A percentile compares a stretch with the other conserved stretches of the same genome.
Conservation (phyloP, 306 rosid species). For the Senna siamea region DNA sequence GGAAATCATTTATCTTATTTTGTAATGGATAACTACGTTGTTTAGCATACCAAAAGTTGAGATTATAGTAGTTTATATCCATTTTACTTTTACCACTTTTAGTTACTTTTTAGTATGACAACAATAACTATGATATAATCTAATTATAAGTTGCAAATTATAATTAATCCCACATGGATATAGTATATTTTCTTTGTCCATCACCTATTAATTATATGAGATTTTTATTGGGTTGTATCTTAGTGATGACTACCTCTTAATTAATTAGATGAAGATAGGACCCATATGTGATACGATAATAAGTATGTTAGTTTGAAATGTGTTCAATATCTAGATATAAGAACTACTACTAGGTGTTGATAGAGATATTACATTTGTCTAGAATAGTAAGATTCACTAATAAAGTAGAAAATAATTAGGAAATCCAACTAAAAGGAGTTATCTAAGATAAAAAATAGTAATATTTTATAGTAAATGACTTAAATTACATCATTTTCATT, state of each 20-base stretch:
- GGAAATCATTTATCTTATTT: slow-evolving; percentile 1
- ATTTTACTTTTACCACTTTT: background rate
- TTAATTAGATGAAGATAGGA: slow-evolving; percentile 30
- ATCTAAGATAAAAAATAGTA: too few species aligned
- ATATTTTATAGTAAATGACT: too few species aligned
- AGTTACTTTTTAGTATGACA: slow-evolving; percentile 2
- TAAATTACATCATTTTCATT: too few species aligned
- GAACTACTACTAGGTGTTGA: slow-evolving; percentile 5
- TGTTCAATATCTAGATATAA: background rate
- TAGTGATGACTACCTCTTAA: slow-evolving; percentile 23
- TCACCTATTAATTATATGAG: slow-evolving; percentile 13
- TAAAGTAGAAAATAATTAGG: too few species aligned
- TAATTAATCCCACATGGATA: slow-evolving; percentile 24
- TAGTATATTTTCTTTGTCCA: background rate
- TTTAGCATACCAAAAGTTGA: background rate
- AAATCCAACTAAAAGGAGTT: too few species aligned
- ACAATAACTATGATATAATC: background rate
- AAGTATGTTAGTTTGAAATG: background rate
- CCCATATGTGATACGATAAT: slow-evolving; percentile 29
- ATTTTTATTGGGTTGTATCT: slow-evolving; percentile 12
- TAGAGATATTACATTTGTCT: slow-evolving; percentile 1
- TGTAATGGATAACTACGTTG: slow-evolving; percentile 30
- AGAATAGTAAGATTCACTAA: too few species aligned
- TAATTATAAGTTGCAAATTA: slow-evolving; percentile 1
- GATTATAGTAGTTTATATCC: background rate